These are phyloP conservation scores for Kwoniella dejecticola DNA, from an alignment of 768 basidiomycete species.

Conservation along the genomic window DNA sequence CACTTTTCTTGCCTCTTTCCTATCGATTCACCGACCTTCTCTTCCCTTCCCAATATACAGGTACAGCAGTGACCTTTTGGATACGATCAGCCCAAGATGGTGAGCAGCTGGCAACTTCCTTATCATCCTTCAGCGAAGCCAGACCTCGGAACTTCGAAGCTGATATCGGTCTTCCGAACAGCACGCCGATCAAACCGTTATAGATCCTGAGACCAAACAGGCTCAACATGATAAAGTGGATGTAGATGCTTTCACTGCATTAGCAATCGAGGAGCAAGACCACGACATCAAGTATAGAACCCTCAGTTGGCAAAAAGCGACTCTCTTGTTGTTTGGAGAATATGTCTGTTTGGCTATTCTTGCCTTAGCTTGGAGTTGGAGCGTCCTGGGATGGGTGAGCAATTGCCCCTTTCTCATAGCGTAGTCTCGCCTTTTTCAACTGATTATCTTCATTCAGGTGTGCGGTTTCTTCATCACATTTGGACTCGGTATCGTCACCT, in stretches of 20 bases:
- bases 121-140: no score
- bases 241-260: constrained; percentile 39
- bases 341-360: constrained; percentile 51
- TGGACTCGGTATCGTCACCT: constrained; percentile 40
- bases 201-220: constrained; percentile 5
- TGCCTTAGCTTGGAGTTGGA: constrained; percentile 48
- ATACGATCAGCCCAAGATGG: no score
- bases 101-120: no score
- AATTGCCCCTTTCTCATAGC: not conserved
- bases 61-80: no score
- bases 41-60: no score
- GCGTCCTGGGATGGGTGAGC: constrained; percentile 44
- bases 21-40: no score
- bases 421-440: not conserved
- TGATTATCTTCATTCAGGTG: not conserved
- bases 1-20: no score
- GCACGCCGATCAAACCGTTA: constrained; percentile 13
- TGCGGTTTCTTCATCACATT: constrained; percentile 49
- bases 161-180: constrained; percentile 3
- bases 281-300: constrained; percentile 47
- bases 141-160: no score
- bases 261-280: constrained; percentile 36
- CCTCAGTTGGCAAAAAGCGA: constrained; percentile 45
- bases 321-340: constrained; percentile 46
- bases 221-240: constrained; percentile 18